These are phyloP conservation scores for Aspergillus neotritici DNA, from an alignment of 2,329 filamentous ascomycete species.

Conservation along the genomic window DNA sequence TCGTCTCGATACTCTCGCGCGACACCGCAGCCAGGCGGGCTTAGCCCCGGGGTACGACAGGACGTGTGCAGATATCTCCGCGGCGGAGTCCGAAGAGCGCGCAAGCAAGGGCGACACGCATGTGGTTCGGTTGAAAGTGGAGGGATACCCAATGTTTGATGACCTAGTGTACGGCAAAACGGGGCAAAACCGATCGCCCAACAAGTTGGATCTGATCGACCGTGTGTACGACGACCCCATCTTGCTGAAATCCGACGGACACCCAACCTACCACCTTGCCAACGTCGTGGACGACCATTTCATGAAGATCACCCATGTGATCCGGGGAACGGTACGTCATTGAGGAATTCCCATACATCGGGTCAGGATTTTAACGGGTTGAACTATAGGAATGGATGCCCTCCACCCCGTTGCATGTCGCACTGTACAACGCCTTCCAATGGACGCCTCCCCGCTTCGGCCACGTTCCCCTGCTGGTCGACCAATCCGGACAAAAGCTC, in stretches of 20 bases:
- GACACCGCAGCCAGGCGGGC: slow-evolving; percentile 55
- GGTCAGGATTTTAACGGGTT: neutral
- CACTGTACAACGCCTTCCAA: slow-evolving; percentile 69
- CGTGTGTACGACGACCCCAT: slow-evolving; percentile 73
- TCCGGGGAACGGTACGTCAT: slow-evolving; percentile 67
- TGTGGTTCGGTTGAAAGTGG: slow-evolving; percentile 69
- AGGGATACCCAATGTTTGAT: slow-evolving; percentile 59
- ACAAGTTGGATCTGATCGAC: slow-evolving; percentile 42
- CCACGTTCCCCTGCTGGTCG: slow-evolving; percentile 71
- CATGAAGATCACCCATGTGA: slow-evolving; percentile 94
- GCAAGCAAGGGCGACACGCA: slow-evolving; percentile 64
- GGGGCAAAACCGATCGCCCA: slow-evolving; percentile 47
- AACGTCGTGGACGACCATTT: slow-evolving; percentile 95
- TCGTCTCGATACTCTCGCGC: slow-evolving; percentile 62
- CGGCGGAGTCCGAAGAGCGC: slow-evolving; percentile 63
- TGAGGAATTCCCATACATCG: neutral
- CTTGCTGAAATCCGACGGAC: slow-evolving; percentile 82
- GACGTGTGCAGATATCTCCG: slow-evolving; percentile 63
- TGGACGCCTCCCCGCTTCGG: slow-evolving; percentile 71
- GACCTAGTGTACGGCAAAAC: slow-evolving; percentile 73
- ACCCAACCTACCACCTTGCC: slow-evolving; percentile 93
- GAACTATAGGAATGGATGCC: slow-evolving; percentile 80
- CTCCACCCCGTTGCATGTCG: slow-evolving; percentile 75
- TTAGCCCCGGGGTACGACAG: slow-evolving; percentile 61
- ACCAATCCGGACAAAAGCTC: slow-evolving; percentile 65